phyloP scores from a whole-genome alignment of 306 rosid species.

The Spatholobus suberectus region DNA sequence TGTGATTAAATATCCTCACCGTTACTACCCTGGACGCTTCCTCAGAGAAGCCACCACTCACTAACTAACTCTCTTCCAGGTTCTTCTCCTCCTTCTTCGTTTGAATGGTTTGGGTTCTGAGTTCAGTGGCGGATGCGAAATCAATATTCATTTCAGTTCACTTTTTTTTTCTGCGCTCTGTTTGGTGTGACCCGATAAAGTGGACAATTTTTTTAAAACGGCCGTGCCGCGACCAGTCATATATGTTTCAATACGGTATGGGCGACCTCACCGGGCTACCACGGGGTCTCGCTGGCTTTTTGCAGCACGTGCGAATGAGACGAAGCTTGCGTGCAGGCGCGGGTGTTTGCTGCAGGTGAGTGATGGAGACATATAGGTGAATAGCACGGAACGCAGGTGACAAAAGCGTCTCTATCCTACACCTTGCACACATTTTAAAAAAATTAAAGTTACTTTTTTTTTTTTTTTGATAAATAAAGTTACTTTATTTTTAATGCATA shows the following conservation, averaged over 20 bases:
- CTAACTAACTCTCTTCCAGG: neutral
- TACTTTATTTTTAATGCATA: neutral
- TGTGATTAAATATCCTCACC: constrained; percentile 32
- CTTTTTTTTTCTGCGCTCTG: constrained; percentile 44
- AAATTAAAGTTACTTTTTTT: neutral
- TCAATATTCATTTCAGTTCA: constrained; percentile 48
- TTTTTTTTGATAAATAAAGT: too few relatives aligned
- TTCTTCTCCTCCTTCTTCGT: neutral
- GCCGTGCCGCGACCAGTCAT: constrained; percentile 1
- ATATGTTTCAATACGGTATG: constrained; percentile 24
- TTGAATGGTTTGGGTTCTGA: neutral
- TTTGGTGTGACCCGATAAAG: constrained; percentile 39
- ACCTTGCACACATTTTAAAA: neutral
- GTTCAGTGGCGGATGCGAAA: constrained; percentile 61
- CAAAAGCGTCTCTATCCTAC: neutral
- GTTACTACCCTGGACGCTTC: constrained; percentile 11
- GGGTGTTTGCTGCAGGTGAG: neutral
- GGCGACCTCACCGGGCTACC: constrained; percentile 32
- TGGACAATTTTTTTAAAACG: neutral
- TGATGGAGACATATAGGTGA: neutral
- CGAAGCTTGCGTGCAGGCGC: neutral
- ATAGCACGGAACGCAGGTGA: neutral
- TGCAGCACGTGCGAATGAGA: constrained; percentile 19
- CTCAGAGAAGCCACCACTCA: neutral
- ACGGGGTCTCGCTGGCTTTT: neutral